Base-by-base conservation (phyloP, 441 rosid genomes). In the Geranium incanum region DNA sequence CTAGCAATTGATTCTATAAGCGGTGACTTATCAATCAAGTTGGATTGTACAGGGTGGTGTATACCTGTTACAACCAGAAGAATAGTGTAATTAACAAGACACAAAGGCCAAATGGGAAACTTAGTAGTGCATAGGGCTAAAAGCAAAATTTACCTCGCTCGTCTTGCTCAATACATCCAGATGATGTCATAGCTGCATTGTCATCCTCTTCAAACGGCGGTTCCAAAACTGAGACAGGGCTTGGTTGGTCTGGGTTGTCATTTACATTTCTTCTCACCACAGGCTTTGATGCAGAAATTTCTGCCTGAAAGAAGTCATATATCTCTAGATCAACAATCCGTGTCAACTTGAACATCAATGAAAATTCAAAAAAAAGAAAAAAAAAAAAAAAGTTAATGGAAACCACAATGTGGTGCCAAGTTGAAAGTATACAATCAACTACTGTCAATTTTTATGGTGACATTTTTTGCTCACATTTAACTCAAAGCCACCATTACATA, bases 141-240 rank as follows among this genome's bases (percentile, higher is more conserved):
- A 70, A 77, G 71, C 75, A 74, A 48, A 9, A 48, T 48, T 11
- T 81, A 88, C 96, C 91, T 19, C n/a, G 78, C 38, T 55, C 28
- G 11, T 69, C 80, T 66, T 64, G 80, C 82, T 85, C 86, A 65
- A 76, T 43, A 66, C 75, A 80, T 38, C 81, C 77, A 72, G 87
- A 81, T 62, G 80, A 80, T 73, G 81, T 89, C 15, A 77, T 74
- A 74, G 74, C 76, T 68, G 70, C 19, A 70, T 57, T 78, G 78
- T 80, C 84, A 78, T 89, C 93, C 76, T 95, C 97, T 70, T 87
- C 91, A 72, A 88, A 92, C 45, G 84, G 84, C 0, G 84, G 87
- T 52, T 92, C 95, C 72, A 95, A 76, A 83, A 95, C 99, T 16
- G 97, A 92, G 72, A 86, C 79, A 36, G 98, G 99, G 77, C 98